Percentiles rank a stretch among this genome's conserved stretches.
These are phyloP conservation scores for Lactarius akahatsu DNA, from an alignment of 768 basidiomycete genomes.

Conservation along the genomic window DNA sequence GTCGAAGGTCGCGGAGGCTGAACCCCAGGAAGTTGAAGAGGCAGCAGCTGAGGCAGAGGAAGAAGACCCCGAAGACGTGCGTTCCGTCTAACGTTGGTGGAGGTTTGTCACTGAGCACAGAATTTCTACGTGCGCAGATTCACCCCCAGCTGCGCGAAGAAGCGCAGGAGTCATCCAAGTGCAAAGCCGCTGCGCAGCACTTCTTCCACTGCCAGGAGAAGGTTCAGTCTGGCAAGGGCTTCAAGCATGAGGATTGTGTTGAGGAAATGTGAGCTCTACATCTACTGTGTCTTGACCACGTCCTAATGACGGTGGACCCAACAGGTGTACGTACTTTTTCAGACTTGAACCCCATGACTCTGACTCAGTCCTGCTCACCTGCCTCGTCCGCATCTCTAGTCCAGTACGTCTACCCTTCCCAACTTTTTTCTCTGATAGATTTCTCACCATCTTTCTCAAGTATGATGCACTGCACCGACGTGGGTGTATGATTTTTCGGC, in stretches of 20 bases:
- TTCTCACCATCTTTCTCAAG: conserved; percentile 38
- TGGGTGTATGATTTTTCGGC: conserved; percentile 40
- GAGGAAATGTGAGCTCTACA: conserved; percentile 76
- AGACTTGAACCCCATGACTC: conserved; percentile 4
- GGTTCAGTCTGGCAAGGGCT: conserved; percentile 77
- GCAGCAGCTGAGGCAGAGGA: conserved; percentile 44
- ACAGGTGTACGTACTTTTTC: conserved; percentile 32
- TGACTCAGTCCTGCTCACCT: conserved; percentile 3
- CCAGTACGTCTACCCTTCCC: conserved; percentile 55
- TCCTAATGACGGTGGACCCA: not conserved
- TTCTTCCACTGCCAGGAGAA: conserved; percentile 92
- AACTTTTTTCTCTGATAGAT: conserved; percentile 1
- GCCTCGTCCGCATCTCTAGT: conserved; percentile 39
- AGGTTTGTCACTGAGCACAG: not conserved
- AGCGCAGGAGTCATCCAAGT: conserved; percentile 65
- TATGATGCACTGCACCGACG: conserved; percentile 93
- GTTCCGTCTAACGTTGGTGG: conserved; percentile 35
- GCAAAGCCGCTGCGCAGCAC: conserved; percentile 70
- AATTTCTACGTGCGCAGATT: conserved; percentile 41
- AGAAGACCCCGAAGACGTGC: conserved; percentile 79
- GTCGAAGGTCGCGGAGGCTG: conserved; percentile 35
- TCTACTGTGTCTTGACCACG: not conserved
- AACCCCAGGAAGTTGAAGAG: conserved; percentile 42
- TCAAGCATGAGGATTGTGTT: conserved; percentile 89
- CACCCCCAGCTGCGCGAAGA: conserved; percentile 74